Conservation (phyloP, 768 basidiomycete species). For the Phanerodontia chrysosporium region DNA sequence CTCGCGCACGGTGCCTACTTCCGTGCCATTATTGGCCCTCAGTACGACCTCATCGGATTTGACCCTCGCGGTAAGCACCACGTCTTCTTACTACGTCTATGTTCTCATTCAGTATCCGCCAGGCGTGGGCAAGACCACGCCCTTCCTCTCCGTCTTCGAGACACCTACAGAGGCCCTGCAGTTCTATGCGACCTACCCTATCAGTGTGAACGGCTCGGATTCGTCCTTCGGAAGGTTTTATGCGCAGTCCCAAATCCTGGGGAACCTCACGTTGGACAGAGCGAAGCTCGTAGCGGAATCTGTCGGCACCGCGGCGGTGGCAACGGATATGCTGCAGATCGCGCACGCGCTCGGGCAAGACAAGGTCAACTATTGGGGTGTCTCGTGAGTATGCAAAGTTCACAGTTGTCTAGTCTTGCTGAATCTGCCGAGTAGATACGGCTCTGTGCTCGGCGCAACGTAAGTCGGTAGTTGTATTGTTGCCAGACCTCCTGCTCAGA, state of each 20-base stretch:
- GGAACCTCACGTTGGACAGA: too few relatives aligned
- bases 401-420: background rate
- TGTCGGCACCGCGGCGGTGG: conserved; percentile 26
- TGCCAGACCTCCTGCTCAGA: too few relatives aligned
- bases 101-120: background rate
- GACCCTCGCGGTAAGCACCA: conserved; percentile 23
- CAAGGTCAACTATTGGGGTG: conserved; percentile 29
- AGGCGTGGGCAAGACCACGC: conserved; percentile 3
- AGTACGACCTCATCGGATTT: conserved; percentile 28
- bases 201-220: background rate
- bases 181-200: background rate
- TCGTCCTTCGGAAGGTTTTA: background rate
- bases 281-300: background rate
- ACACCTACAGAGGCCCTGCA: background rate
- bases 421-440: conserved; percentile 11
- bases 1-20: background rate
- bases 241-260: background rate
- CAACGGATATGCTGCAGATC: conserved; percentile 30
- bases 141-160: background rate
- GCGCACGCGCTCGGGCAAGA: conserved; percentile 24
- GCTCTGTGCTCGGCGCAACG: conserved; percentile 17
- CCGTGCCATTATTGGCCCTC: conserved; percentile 21
- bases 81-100: background rate
- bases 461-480: background rate
- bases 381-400: conserved; percentile 12